Evolutionary conservation across 1,139 yeast species (phyloP).

Genomic region (Chernovozyma sophiae-reginae): DNA sequence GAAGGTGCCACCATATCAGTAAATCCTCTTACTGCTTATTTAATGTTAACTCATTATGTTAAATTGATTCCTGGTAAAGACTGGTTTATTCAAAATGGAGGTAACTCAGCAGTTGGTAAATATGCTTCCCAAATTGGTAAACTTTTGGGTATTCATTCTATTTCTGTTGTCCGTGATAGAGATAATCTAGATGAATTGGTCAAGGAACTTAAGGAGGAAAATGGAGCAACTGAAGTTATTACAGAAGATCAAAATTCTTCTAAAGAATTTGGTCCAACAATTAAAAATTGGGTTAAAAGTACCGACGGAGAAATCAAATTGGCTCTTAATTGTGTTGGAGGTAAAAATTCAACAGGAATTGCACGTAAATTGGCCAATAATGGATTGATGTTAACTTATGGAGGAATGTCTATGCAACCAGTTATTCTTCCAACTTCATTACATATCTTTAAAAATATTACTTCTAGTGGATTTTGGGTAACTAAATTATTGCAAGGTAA

Average conservation of each 20-base stretch:
- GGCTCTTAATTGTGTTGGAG: slow-evolving; percentile 92
- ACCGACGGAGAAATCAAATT: slow-evolving; percentile 57
- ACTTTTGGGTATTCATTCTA: slow-evolving; percentile 72
- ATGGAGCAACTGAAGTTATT: slow-evolving; percentile 87
- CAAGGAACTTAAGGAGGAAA: slow-evolving; percentile 44
- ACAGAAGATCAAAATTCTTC: slow-evolving; percentile 81
- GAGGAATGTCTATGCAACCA: slow-evolving; percentile 97
- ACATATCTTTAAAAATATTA: slow-evolving; percentile 83
- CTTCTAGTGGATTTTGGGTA: slow-evolving; percentile 91
- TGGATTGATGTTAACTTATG: slow-evolving; percentile 83
- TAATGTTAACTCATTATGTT: slow-evolving; percentile 73
- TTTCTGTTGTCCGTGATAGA: slow-evolving; percentile 85
- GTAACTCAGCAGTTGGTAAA: slow-evolving; percentile 94
- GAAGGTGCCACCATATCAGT: slow-evolving; percentile 90
- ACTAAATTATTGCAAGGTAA: slow-evolving; percentile 69
- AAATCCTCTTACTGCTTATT: slow-evolving; percentile 89
- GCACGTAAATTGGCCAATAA: slow-evolving; percentile 71
- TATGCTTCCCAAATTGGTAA: slow-evolving; percentile 86
- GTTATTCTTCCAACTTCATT: slow-evolving; percentile 83
- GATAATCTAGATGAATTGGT: slow-evolving; percentile 64
- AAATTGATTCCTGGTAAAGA: slow-evolving; percentile 63
- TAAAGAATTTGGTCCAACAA: slow-evolving; percentile 55
- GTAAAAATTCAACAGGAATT: slow-evolving; percentile 72
- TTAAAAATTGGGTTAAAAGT: slow-evolving; percentile 61
- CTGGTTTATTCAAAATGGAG: slow-evolving; percentile 96